These are phyloP conservation scores for Pelargonium fulgidum DNA, from an alignment of 441 rosid species.

Conservation along the genomic window DNA sequence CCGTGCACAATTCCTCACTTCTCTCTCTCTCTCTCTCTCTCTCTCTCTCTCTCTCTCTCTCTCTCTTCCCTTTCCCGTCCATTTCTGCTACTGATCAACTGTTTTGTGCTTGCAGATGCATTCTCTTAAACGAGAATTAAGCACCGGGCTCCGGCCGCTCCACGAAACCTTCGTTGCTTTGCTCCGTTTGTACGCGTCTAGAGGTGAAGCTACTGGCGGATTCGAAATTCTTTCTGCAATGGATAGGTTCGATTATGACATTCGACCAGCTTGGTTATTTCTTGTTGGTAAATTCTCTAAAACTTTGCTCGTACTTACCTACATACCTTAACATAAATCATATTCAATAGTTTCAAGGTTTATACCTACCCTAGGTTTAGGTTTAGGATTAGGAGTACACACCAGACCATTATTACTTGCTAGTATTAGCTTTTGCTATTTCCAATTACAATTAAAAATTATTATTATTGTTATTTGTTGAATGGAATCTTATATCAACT, in stretches of 20 bases:
- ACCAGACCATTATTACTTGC: no score
- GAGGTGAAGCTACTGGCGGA: slow-evolving; percentile 61
- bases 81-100: background rate
- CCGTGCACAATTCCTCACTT: no score
- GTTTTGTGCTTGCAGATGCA: slow-evolving; percentile 55
- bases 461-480: slow-evolving; percentile 1
- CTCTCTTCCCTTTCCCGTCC: background rate
- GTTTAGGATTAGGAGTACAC: no score
- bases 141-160: slow-evolving; percentile 72
- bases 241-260: slow-evolving; percentile 72
- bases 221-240: slow-evolving; percentile 71
- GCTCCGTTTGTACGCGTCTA: slow-evolving; percentile 63
- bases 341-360: background rate
- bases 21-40: background rate
- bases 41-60: no score
- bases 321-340: background rate
- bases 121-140: slow-evolving; percentile 71
- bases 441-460: no score
- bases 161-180: slow-evolving; percentile 74
- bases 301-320: no score
- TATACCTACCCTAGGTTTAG: no score
- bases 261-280: slow-evolving; percentile 80
- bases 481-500: background rate
- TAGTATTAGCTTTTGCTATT: no score
- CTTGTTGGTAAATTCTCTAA: slow-evolving; percentile 63